Evolutionary conservation across 176 grass and related monocot genomes (phyloP), one percentile per base, ranked within the genome.

Genomic region (Musa itinerans): DNA sequence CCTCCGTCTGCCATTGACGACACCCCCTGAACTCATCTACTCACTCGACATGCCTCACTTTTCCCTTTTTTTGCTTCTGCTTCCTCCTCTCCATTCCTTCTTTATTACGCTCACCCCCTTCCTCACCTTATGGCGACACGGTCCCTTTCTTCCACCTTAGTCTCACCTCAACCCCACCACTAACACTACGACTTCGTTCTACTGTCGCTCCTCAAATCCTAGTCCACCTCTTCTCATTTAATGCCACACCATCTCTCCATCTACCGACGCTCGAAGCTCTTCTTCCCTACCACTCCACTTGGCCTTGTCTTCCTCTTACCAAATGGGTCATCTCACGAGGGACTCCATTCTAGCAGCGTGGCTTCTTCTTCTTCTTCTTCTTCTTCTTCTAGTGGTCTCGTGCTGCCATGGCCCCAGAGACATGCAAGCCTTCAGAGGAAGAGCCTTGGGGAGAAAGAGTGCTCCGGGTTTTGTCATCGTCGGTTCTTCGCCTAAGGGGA

Each of bases 111-210:
- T 19, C 7, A 17, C 57, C 19, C 8, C 16, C 1, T 5, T 19
- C 57, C 57, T 61, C 57, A 9, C 16, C 57, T 61, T 19, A 21
- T 0, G 16, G 57, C 17, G 57, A 61, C 69, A 20, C 11, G 17
- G 11, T 15, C 52, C 72, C 19, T 56, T 26, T 10, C 15, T 55
- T 29, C 56, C 43, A 56, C 49, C 61, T 15, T 73, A 14, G 13
- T 72, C 29, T 57, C 72, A 55, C 12, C 55, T 50, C 74, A 20
- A 22, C 74, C 74, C 74, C 74, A 76, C 34, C 55, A 23, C 74
- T 4, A 63, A 63, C 54, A 75, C 27, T 62, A 51, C 23, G 10
- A 15, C 21, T 21, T 16, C 49, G 23, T 51, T 50, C 1, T 11
- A 10, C 71, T 62, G 62, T 62, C 20, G 4, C 55, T 16, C 55